Conservation (phyloP, 2,329 filamentous ascomycete species). For the Venturia nashicola region DNA sequence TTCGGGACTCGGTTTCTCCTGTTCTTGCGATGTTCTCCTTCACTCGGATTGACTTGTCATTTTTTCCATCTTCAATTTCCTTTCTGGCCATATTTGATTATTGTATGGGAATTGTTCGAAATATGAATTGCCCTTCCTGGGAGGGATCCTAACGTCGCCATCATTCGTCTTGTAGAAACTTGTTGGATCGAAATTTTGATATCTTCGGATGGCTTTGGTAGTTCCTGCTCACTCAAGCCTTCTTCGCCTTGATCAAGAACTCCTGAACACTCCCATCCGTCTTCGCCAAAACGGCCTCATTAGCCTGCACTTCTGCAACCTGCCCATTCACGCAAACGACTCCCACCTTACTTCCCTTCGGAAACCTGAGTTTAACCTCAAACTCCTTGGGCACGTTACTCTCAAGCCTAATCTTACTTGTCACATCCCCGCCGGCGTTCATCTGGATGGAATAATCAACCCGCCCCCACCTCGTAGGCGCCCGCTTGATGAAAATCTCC, state of each 20-base stretch:
- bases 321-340: conserved; percentile 1
- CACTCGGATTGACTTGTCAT: background rate
- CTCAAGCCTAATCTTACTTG: conserved; percentile 1
- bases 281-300: conserved; percentile 6
- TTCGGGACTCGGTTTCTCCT: background rate
- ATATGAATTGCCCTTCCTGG: background rate
- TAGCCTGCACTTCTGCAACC: background rate
- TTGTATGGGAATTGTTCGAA: background rate
- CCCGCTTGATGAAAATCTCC: conserved; percentile 4
- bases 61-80: background rate
- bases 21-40: background rate
- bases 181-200: too few relatives aligned
- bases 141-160: too few relatives aligned
- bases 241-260: conserved; percentile 6
- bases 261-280: conserved; percentile 4
- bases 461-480: conserved; percentile 6
- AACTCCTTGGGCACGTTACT: conserved; percentile 5
- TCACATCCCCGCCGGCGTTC: background rate
- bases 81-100: background rate
- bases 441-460: conserved; percentile 8
- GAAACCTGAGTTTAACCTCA: conserved; percentile 8
- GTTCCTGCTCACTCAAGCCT: background rate
- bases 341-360: background rate
- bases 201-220: too few relatives aligned
- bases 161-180: too few relatives aligned